phyloP scores from a whole-genome alignment of 2,329 filamentous ascomycete species.

The Piedraia hortae region DNA sequence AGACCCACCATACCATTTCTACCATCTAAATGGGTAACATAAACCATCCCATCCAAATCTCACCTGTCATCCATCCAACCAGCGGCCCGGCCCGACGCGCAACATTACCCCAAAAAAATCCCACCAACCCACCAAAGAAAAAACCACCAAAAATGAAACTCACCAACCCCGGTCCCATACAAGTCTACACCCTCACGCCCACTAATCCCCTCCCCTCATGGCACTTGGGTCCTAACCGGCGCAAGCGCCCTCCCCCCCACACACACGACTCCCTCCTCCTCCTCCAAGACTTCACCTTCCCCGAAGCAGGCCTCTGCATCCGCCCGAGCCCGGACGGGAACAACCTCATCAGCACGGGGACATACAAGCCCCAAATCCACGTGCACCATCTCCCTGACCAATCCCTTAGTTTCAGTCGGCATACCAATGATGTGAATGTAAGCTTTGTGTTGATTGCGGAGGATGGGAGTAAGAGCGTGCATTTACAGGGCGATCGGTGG shows the following conservation, averaged over 20 bases:
- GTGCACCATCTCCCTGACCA: slow-evolving; percentile 85
- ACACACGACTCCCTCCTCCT: too few species aligned
- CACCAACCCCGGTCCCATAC: slow-evolving; percentile 54
- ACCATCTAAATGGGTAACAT: too few species aligned
- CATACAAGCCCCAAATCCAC: slow-evolving; percentile 62
- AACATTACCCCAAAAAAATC: too few species aligned
- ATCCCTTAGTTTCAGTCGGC: slow-evolving; percentile 74
- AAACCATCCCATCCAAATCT: too few species aligned
- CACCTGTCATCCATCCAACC: too few species aligned
- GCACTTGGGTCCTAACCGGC: too few species aligned
- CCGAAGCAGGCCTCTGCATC: slow-evolving; percentile 78
- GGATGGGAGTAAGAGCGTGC: slow-evolving; percentile 83
- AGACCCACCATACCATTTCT: too few species aligned
- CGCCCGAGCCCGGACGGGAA: slow-evolving; percentile 82
- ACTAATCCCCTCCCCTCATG: too few species aligned
- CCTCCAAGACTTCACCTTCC: slow-evolving; percentile 91
- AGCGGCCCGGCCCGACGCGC: too few species aligned
- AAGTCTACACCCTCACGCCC: slow-evolving; percentile 88
- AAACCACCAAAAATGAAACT: slow-evolving; percentile 42
- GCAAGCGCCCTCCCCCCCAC: too few species aligned
- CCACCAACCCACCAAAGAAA: too few species aligned
- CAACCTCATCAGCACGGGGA: slow-evolving; percentile 83
- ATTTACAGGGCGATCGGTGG: slow-evolving; percentile 72
- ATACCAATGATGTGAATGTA: slow-evolving; percentile 75
- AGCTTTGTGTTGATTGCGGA: slow-evolving; percentile 68